Evolutionary conservation across 2,329 filamentous ascomycete species (phyloP).

Genomic region (Zymoseptoria brevis): DNA sequence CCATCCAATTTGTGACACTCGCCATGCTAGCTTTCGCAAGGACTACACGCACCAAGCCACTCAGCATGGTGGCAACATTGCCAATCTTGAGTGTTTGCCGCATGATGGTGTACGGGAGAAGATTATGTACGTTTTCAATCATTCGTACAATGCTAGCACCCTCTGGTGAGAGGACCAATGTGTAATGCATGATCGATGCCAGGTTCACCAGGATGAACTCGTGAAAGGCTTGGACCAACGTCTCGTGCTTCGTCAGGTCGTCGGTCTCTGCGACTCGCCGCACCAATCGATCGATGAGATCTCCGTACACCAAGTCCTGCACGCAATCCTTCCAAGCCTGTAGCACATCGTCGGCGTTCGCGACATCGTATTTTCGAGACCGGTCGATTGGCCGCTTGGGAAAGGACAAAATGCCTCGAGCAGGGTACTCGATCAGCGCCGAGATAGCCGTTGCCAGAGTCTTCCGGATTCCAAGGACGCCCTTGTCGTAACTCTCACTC

Average conservation of each 20-base stretch:
- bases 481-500: constrained; percentile 77
- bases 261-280: constrained; percentile 52
- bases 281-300: constrained; percentile 58
- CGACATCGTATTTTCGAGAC: constrained; percentile 47
- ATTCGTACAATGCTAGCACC: constrained; percentile 67
- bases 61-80: constrained; percentile 76
- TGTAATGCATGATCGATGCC: constrained; percentile 65
- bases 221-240: constrained; percentile 49
- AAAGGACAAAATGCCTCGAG: constrained; percentile 57
- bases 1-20: constrained; percentile 70
- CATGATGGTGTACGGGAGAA: constrained; percentile 64
- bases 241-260: constrained; percentile 56
- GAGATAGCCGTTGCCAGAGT: constrained; percentile 65
- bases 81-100: constrained; percentile 66
- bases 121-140: constrained; percentile 59
- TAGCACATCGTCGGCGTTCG: constrained; percentile 52
- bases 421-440: constrained; percentile 60
- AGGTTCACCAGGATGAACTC: constrained; percentile 30
- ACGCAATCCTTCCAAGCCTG: constrained; percentile 60
- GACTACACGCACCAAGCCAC: constrained; percentile 62
- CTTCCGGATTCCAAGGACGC: constrained; percentile 64
- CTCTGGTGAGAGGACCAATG: constrained; percentile 64
- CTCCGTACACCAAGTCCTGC: constrained; percentile 59
- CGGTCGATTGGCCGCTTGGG: constrained; percentile 31
- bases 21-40: constrained; percentile 71